Base-by-base conservation (phyloP, 2,329 filamentous ascomycete species). In the Herpotrichia juniperi region DNA sequence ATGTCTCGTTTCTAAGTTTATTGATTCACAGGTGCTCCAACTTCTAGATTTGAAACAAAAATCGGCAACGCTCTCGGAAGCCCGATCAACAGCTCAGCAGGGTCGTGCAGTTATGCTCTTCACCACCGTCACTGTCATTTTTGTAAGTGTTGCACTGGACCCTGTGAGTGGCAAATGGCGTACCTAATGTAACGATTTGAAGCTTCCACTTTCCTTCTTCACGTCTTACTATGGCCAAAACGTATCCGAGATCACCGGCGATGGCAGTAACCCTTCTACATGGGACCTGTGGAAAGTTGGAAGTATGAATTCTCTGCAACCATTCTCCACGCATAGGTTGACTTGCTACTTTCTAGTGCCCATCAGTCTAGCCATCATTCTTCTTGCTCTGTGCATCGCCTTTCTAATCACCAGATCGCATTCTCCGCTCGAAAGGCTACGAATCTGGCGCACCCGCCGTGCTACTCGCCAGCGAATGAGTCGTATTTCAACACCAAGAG, bases 201-300 rank as follows among this genome's bases (percentile, higher is more conserved):
- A 55, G 48, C 44, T 50, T 16, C 53, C 49, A 2, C 42, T 56
- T 2, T 56, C 53, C 7, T 56, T 56, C 42, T 56, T 56, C 31
- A 56, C 53, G 8, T 56, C 53, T 4, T 56, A 52, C 31, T 56
- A 50, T 24, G 53, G 53, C 22, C 49, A 52, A 24, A 56, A 53
- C 17, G 50, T 56, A 1, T 50, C 46, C 21, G 53, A 56, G 17
- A 31, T 52, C 4, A 53, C 50, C 12, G 46, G 53, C 7, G 53
- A 56, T 14, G 42, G 40, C 22, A 56, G 47, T 2, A 53, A 56
- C 14, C 49, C 49, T 3, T 35, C 28, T 24, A 21, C 42, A 0
- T 25, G 43, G 17, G 32, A 53, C 6, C 22, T 53, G 10, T 52
- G 53, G 53, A 48, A 19, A 32, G 25, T 50, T 17, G 49, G 22